Conservation (phyloP, 2,329 filamentous ascomycete species). For the Leptodontidium sp. region DNA sequence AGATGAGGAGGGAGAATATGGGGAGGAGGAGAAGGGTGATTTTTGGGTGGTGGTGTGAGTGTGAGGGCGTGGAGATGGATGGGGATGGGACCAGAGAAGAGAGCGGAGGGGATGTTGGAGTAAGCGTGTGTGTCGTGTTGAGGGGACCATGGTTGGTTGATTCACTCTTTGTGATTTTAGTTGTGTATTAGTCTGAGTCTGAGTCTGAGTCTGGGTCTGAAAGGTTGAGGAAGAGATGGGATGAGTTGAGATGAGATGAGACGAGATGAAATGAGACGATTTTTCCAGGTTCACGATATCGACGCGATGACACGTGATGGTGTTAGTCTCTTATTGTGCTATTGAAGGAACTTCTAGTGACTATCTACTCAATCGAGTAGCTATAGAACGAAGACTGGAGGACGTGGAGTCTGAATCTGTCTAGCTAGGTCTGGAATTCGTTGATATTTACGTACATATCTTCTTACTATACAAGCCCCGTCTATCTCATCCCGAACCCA, state of each 20-base stretch:
- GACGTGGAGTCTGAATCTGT: too few relatives aligned
- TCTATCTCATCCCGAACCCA: background rate
- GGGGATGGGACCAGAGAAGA: slow-evolving; percentile 16
- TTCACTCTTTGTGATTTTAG: background rate
- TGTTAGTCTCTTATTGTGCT: background rate
- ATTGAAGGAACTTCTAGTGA: background rate
- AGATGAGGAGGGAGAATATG: slow-evolving; percentile 13
- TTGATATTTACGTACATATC: slow-evolving; percentile 1
- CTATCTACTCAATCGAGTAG: too few relatives aligned
- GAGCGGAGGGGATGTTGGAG: slow-evolving; percentile 21
- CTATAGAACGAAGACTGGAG: too few relatives aligned
- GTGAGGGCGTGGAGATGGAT: background rate
- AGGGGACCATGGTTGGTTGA: slow-evolving; percentile 19
- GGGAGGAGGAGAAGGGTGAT: slow-evolving; percentile 17
- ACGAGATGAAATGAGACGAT: slow-evolving; percentile 7
- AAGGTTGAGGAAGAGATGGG: background rate
- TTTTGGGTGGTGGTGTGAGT: slow-evolving; percentile 7
- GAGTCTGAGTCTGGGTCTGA: background rate
- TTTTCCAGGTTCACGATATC: slow-evolving; percentile 27
- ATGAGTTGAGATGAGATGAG: slow-evolving; percentile 1
- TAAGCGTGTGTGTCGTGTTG: slow-evolving; percentile 15
- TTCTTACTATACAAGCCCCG: slow-evolving; percentile 10
- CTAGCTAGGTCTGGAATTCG: background rate
- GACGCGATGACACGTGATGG: slow-evolving; percentile 39
- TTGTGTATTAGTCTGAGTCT: background rate